Percentiles rank a stretch among this genome's conserved stretches.
Evolutionary conservation across 768 basidiomycete genomes (phyloP).

Genomic region (Boletus vermiculosoides): DNA sequence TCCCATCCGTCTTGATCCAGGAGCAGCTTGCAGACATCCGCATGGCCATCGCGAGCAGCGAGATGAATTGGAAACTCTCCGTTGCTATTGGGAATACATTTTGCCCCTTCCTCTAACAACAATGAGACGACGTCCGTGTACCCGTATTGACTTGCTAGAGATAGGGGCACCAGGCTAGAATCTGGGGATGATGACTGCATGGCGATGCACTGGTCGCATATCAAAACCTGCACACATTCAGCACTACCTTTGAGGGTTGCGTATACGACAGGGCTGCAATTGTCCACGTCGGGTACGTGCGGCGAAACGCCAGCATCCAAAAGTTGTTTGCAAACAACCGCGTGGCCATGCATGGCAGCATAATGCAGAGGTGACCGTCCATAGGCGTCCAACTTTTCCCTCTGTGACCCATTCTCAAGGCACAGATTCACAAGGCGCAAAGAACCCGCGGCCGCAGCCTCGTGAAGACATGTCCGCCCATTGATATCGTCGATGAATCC

Average conservation of each 20-base stretch:
- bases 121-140: constrained; percentile 80
- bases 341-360: constrained; percentile 90
- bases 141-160: constrained; percentile 88
- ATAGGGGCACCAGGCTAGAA: constrained; percentile 80
- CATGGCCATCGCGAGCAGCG: constrained; percentile 90
- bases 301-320: constrained; percentile 66
- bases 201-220: constrained; percentile 67
- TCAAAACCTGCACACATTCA: constrained; percentile 78
- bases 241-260: constrained; percentile 85
- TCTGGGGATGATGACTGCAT: constrained; percentile 56
- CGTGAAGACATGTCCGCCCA: constrained; percentile 89
- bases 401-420: constrained; percentile 66
- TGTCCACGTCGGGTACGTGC: constrained; percentile 83
- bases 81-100: constrained; percentile 81
- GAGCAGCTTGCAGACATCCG: constrained; percentile 76
- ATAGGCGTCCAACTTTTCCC: constrained; percentile 81
- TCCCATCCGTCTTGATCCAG: constrained; percentile 78
- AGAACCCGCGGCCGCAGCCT: constrained; percentile 84
- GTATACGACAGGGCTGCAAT: constrained; percentile 91
- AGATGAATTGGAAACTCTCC: constrained; percentile 98
- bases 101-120: constrained; percentile 74
- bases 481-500: constrained; percentile 96
- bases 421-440: constrained; percentile 78
- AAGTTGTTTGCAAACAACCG: constrained; percentile 69
- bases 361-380: constrained; percentile 94